phyloP scores from a whole-genome alignment of 345 rosid genomes.

The Syzygium aromaticum region DNA sequence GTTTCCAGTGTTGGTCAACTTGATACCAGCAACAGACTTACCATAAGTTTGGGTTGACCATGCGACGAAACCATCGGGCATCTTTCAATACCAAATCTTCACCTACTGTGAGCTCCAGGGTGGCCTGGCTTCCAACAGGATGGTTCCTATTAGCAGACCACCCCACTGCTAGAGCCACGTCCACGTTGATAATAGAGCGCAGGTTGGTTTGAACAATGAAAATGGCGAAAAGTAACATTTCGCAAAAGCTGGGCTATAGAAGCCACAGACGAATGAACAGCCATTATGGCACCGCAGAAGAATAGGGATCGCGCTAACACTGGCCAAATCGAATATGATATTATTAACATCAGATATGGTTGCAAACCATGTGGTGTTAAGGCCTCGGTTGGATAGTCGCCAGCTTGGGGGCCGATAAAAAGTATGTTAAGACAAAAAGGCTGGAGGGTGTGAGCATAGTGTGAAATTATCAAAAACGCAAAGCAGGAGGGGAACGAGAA shows the following conservation, averaged over 20 bases:
- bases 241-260: background rate
- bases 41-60: constrained; percentile 4
- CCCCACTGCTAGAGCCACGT: no score
- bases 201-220: background rate
- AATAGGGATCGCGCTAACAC: background rate
- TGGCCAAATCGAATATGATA: no score
- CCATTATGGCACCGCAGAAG: background rate
- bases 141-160: no score
- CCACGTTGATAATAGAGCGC: no score
- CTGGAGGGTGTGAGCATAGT: background rate
- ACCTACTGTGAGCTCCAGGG: background rate
- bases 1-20: constrained; percentile 2
- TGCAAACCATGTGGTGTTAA: background rate
- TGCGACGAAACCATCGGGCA: background rate
- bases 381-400: background rate
- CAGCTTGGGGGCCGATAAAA: background rate
- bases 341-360: background rate
- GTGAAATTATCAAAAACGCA: background rate
- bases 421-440: background rate
- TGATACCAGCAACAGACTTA: constrained; percentile 4
- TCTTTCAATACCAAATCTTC: background rate
- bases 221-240: background rate
- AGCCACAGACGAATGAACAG: background rate
- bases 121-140: constrained; percentile 1
- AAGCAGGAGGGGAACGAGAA: background rate